Evolutionary conservation across 495 filamentous ascomycete genomes (phyloP), one percentile per base, ranked within the genome.

Genomic region (Cercophora samala): DNA sequence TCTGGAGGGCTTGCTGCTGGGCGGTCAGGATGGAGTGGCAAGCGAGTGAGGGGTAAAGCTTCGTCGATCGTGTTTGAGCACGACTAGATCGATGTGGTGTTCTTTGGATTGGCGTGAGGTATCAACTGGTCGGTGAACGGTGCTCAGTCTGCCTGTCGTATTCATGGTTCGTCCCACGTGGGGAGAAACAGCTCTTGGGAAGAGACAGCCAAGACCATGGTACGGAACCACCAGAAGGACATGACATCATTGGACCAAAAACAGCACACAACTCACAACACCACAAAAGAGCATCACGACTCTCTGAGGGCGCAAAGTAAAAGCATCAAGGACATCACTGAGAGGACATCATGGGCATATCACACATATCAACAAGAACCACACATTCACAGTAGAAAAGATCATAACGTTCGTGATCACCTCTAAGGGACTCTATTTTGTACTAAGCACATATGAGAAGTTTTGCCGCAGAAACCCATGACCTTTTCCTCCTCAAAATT

Each of bases 361-460:
- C 29, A 32, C 29, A 32, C 9, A 46, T 46, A 46, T 46, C 37
- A 46, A 46, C 8, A 60, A 54, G 15, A 32, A 64, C 23, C 26
- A 65, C 61, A 63, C 58, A 65, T 65, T 70, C 63, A 69, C 67
- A 37, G 22, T 62, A 65, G 18, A 37, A 8, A 26, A 63, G 23
- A 68, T 74, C 73, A 70, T 73, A 58, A 74, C 62, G 65, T 74
- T 70, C 69, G 64, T 65, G 66, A 72, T 73, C 75, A 77, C 74
- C 72, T 82, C 80, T 83, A 81, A 69, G 76, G 74, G 71, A 70
- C 77, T 83, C 81, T 84, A 77, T 82, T 80, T 81, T 79, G 78
- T 78, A 79, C 75, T 76, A 71, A 81, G 81, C 80, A 82, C 80
- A 81, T 72, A 69, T 59, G 71, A 77, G 79, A 76, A 82, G 80